Evolutionary conservation across 73 alveolate species (phyloP).

Genomic region (Urostyla sp.): DNA sequence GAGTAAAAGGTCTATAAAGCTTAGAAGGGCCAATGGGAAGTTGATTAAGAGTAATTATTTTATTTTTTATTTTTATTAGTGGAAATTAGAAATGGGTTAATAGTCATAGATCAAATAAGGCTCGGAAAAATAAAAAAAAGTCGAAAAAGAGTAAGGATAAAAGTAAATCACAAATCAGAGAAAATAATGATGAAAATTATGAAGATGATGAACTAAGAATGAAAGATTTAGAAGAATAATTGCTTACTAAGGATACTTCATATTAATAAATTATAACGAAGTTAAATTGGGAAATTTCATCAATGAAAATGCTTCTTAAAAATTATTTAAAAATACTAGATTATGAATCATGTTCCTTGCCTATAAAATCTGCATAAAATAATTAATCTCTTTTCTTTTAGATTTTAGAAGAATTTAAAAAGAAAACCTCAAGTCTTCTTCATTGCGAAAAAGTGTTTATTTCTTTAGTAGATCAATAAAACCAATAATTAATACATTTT

Average conservation of each 20-base stretch:
- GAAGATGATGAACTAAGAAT: slow-evolving; percentile 2
- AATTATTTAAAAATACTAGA: neutral
- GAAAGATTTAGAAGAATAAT: no score
- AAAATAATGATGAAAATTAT: neutral
- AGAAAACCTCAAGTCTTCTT: neutral
- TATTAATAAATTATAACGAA: neutral
- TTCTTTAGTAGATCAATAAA: slow-evolving; percentile 11
- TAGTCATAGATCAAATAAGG: neutral
- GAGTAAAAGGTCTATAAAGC: neutral
- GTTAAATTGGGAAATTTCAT: neutral
- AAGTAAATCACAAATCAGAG: no score
- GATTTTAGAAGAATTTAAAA: slow-evolving; percentile 6
- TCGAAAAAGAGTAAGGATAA: no score
- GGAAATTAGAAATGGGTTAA: neutral
- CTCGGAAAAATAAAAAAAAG: neutral
- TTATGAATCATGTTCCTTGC: slow-evolving; percentile 3
- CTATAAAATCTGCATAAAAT: neutral
- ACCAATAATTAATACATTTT: slow-evolving; percentile 1
- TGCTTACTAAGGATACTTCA: slow-evolving; percentile 4
- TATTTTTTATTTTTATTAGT: neutral
- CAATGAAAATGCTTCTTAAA: neutral
- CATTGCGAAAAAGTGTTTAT: slow-evolving; percentile 6
- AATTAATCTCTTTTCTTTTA: neutral
- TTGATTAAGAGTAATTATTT: neutral
- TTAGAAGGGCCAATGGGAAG: neutral